Percentiles rank a stretch among this genome's conserved stretches.
Conservation (phyloP, 73 alveolate genomes). For the Paramecium biaurelia region DNA sequence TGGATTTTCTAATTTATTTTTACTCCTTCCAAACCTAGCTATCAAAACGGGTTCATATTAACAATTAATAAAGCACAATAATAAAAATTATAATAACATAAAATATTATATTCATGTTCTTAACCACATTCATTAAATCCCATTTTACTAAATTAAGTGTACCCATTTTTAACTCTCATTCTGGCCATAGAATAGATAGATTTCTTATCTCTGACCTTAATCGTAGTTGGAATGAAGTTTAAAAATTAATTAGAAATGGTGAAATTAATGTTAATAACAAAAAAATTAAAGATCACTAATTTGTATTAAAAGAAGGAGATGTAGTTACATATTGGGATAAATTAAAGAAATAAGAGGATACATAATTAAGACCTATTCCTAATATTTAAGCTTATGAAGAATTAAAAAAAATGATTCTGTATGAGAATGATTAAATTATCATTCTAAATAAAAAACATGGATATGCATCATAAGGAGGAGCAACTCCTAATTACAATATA, state of each 20-base stretch:
- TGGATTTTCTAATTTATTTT: not conserved
- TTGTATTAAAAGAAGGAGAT: not conserved
- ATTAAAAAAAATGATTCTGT: not conserved
- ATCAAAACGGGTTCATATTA: not conserved
- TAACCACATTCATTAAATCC: not conserved
- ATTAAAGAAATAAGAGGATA: not conserved
- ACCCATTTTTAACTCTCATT: not conserved
- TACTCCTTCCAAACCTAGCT: not conserved
- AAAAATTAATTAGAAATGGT: not conserved
- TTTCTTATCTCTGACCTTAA: not conserved
- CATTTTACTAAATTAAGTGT: not conserved
- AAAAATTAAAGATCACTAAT: not conserved
- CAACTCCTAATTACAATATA: not conserved
- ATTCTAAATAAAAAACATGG: not conserved
- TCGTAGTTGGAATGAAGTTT: not conserved
- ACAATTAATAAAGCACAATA: not conserved
- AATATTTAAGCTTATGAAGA: not conserved
- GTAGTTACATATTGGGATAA: not conserved
- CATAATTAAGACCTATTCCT: not conserved
- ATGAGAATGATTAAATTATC: not conserved
- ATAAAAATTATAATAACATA: not conserved
- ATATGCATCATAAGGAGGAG: slow-evolving; percentile 7
- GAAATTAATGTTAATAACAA: not conserved
- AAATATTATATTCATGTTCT: not conserved
- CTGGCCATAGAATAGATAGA: not conserved